A percentile compares a stretch with the other conserved stretches of the same genome.
phyloP scores from a whole-genome alignment of 768 basidiomycete genomes.

The Lactarius hengduanensis region DNA sequence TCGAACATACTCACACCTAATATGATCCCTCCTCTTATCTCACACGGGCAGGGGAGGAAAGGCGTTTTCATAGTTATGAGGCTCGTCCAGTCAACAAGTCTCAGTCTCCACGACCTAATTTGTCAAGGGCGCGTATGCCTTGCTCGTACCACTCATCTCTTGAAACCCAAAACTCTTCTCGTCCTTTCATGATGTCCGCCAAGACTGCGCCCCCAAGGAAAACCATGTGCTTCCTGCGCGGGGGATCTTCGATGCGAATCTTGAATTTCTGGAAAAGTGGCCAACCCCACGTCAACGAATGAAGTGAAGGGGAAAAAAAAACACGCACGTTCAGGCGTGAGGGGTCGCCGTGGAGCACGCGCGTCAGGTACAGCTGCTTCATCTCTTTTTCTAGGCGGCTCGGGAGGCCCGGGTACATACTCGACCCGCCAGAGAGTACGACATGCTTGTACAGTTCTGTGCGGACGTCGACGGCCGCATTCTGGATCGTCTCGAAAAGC shows the following conservation, averaged over 20 bases:
- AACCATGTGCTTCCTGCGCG: conserved; percentile 98
- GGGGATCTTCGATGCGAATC: conserved; percentile 97
- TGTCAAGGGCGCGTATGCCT: conserved; percentile 77
- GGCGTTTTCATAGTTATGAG: conserved; percentile 19
- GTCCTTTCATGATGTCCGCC: conserved; percentile 96
- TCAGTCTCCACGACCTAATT: conserved; percentile 65
- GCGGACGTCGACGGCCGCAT: conserved; percentile 86
- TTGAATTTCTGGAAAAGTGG: conserved; percentile 84
- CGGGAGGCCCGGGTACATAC: conserved; percentile 98
- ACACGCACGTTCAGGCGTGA: conserved; percentile 77
- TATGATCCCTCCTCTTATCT: background rate
- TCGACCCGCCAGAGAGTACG: conserved; percentile 95
- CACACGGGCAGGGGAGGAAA: background rate
- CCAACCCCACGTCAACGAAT: background rate
- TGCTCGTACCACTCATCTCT: conserved; percentile 95
- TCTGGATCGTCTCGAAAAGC: conserved; percentile 94
- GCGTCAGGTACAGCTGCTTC: conserved; percentile 96
- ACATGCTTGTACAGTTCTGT: conserved; percentile 96
- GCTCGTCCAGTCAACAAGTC: background rate
- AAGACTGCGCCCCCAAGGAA: conserved; percentile 99
- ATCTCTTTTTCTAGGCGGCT: conserved; percentile 97
- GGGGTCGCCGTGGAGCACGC: conserved; percentile 83
- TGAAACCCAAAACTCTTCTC: conserved; percentile 94
- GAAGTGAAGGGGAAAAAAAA: background rate
- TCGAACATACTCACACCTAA: background rate